Conservation (phyloP, 2,329 filamentous ascomycete genomes). For the Botrytis tulipae region DNA sequence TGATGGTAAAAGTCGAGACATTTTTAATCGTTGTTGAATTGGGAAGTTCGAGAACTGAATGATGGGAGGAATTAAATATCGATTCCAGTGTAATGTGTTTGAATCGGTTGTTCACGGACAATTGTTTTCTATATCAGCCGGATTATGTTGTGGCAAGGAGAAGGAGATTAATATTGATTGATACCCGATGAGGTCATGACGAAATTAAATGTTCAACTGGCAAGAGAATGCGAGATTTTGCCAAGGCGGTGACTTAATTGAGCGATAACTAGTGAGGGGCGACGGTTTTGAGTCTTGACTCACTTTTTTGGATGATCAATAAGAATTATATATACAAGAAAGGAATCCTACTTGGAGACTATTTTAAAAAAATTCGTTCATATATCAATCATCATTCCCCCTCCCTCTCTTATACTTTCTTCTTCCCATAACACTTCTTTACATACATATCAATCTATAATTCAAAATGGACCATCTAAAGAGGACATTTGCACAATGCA, state of each 20-base stretch:
- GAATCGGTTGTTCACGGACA: not conserved
- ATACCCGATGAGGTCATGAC: not conserved
- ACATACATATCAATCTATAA: conserved; percentile 26
- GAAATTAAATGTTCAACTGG: not conserved
- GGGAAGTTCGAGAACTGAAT: not conserved
- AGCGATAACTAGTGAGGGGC: conserved; percentile 17
- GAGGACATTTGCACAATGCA: conserved; percentile 55
- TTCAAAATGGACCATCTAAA: conserved; percentile 49
- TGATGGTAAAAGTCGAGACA: conserved; percentile 35
- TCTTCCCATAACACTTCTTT: not conserved
- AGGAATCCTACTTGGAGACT: not conserved
- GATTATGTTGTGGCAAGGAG: not conserved
- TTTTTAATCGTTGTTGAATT: conserved; percentile 16
- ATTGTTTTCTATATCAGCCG: not conserved
- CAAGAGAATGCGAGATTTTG: conserved; percentile 26
- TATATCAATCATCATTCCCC: not conserved
- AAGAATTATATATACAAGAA: conserved; percentile 2
- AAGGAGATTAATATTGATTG: not conserved
- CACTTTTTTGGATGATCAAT: conserved; percentile 6
- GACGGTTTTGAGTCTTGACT: conserved; percentile 1
- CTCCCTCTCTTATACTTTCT: not conserved
- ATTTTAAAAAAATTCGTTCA: not conserved
- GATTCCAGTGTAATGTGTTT: not conserved
- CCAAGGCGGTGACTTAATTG: conserved; percentile 8
- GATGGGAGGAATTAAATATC: not conserved